These are phyloP conservation scores for Enteropsectra breve DNA, from an alignment of 371 early-diverging fungal species.

Conservation along the genomic window DNA sequence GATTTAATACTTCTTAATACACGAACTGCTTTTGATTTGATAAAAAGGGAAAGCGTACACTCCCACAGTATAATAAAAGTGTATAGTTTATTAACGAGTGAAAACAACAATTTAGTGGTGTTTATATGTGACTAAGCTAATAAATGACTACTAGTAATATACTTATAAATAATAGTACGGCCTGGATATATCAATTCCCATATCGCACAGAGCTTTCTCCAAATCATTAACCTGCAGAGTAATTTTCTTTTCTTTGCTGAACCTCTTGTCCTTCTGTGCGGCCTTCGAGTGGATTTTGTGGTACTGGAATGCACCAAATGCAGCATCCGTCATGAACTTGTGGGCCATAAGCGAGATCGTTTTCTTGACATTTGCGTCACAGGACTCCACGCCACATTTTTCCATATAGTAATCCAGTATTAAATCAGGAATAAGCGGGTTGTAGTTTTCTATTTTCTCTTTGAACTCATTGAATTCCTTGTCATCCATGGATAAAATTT, in stretches of 20 bases:
- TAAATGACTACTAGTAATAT: too few relatives aligned
- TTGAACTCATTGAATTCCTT: conserved; percentile 56
- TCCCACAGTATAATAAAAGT: too few relatives aligned
- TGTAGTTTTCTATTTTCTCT: conserved; percentile 54
- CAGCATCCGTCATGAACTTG: conserved; percentile 60
- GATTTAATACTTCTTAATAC: too few relatives aligned
- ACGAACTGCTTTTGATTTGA: too few relatives aligned
- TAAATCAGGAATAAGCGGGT: conserved; percentile 72
- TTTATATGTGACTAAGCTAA: too few relatives aligned
- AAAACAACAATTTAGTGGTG: too few relatives aligned
- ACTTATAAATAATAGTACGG: conserved; percentile 59
- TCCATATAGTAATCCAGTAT: conserved; percentile 84
- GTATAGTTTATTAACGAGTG: too few relatives aligned
- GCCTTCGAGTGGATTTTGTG: conserved; percentile 60
- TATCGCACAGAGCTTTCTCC: conserved; percentile 60
- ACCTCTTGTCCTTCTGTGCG: conserved; percentile 59
- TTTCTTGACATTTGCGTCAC: conserved; percentile 60
- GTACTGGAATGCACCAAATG: conserved; percentile 56
- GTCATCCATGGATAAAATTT: conserved; percentile 51
- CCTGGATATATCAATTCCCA: conserved; percentile 56
- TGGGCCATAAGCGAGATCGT: conserved; percentile 57
- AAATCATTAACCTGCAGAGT: conserved; percentile 59
- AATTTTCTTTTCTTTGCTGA: conserved; percentile 58
- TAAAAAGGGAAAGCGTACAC: too few relatives aligned
- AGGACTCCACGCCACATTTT: conserved; percentile 78